Conservation (phyloP, 2,329 filamentous ascomycete species). For the Trichoderma sp. region DNA sequence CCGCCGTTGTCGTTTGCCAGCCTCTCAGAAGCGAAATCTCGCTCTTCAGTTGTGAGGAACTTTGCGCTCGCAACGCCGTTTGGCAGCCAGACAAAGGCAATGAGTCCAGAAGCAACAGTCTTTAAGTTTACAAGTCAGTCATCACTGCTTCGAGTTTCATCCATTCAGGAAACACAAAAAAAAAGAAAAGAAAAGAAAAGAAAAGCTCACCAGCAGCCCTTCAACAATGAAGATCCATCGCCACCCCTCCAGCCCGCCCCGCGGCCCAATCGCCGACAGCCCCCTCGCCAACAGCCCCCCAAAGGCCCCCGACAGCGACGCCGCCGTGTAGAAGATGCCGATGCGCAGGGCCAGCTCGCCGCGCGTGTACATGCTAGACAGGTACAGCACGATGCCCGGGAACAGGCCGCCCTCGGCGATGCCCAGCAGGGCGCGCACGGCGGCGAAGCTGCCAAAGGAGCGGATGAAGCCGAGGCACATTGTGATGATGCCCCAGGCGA, state of each 20-base stretch:
- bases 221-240: conserved; percentile 66
- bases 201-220: conserved; percentile 44
- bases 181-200: no score
- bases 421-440: conserved; percentile 62
- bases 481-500: conserved; percentile 60
- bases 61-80: conserved; percentile 55
- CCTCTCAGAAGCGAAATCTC: conserved; percentile 49
- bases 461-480: conserved; percentile 59
- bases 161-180: no score
- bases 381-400: conserved; percentile 68
- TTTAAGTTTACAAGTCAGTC: conserved; percentile 29
- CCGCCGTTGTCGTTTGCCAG: conserved; percentile 43
- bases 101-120: conserved; percentile 55
- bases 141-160: background rate
- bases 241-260: conserved; percentile 58
- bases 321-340: conserved; percentile 68
- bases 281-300: conserved; percentile 60
- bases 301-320: conserved; percentile 65
- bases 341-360: conserved; percentile 63
- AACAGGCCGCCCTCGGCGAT: conserved; percentile 65
- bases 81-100: conserved; percentile 57
- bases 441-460: conserved; percentile 58
- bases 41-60: conserved; percentile 57
- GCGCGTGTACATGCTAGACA: conserved; percentile 63
- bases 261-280: conserved; percentile 58